phyloP scores from a whole-genome alignment of 2,329 filamentous ascomycete species.

The Elsinoe ampelina region DNA sequence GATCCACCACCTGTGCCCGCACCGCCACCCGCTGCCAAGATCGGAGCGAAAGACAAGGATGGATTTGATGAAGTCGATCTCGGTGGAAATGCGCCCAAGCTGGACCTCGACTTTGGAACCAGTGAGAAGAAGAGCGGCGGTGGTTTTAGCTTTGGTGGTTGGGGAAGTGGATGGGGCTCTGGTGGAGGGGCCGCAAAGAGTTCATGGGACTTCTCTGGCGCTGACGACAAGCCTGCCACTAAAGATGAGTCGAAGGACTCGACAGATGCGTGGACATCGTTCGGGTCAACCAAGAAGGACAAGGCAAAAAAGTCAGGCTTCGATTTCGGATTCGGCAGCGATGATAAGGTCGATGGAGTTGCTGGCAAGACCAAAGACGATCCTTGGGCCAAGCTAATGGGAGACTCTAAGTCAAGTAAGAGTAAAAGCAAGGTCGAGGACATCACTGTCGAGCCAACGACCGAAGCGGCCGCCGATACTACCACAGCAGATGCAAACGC shows the following conservation, averaged over 20 bases:
- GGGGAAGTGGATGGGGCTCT: conserved; percentile 27
- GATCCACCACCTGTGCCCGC: conserved; percentile 17
- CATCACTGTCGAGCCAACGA: not conserved
- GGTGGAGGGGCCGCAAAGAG: conserved; percentile 17
- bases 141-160: conserved; percentile 27
- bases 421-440: conserved; percentile 13
- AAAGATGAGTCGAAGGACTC: conserved; percentile 19
- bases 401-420: conserved; percentile 28
- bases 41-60: conserved; percentile 23
- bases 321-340: conserved; percentile 15
- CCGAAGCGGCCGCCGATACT: not conserved
- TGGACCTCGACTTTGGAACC: conserved; percentile 37
- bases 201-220: conserved; percentile 29
- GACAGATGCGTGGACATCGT: conserved; percentile 22
- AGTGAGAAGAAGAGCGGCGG: conserved; percentile 22
- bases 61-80: conserved; percentile 40
- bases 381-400: conserved; percentile 24
- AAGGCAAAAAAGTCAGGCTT: conserved; percentile 26
- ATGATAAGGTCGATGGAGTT: conserved; percentile 3
- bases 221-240: conserved; percentile 20
- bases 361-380: conserved; percentile 24
- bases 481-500: not conserved
- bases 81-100: conserved; percentile 38
- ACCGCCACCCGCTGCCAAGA: conserved; percentile 20
- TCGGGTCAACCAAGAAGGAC: conserved; percentile 24